Evolutionary conservation across 495 filamentous ascomycete species (phyloP), one percentile per base, ranked within the genome.

Genomic region (Hyaloscypha variabilis): DNA sequence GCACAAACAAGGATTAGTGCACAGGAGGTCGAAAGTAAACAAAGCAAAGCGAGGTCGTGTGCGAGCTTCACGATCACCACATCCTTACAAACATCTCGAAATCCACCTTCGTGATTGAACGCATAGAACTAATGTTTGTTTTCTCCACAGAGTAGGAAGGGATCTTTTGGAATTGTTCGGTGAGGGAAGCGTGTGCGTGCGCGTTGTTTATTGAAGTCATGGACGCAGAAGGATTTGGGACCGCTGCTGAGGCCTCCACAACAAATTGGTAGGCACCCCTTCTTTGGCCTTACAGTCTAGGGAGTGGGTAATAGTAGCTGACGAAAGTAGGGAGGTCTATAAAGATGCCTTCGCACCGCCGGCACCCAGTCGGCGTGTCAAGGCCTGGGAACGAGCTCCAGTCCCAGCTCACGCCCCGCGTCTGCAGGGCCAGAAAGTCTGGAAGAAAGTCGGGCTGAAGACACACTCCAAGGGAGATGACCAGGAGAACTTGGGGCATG

Each of bases 341-440:
- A 66, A 67, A 62, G 68, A 70, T 60, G 65, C 61, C 5, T 71
- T 73, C 49, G 64, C 57, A 25, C 69, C 64, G 17, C 71, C 52
- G 46, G 66, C 56, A 36, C 54, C 52, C 13, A 14, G 25, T 0
- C 66, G 67, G 10, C 25, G 28, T 19, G n/a, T 52, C 21, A 69
- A 66, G 58, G 52, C 69, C 3, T 74, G 72, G 72, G 72, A 72
- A 55, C 67, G 72, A 46, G 65, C 65, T 39, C 65, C 67, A 31
- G 68, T 70, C 21, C 17, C 68, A n/a, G 67, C 72, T 8, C 67
- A 70, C 64, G 67, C 67, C 57, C 72, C 72, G 31, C 69, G 70
- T 29, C 42, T 72, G 3, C 64, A 67, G 26, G 69, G 72, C 53
- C 67, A 72, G 26, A 74, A 72, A 60, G 65, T 74, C 6, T 74